phyloP scores from a whole-genome alignment of 306 rosid species.

The Alnus rubra region DNA sequence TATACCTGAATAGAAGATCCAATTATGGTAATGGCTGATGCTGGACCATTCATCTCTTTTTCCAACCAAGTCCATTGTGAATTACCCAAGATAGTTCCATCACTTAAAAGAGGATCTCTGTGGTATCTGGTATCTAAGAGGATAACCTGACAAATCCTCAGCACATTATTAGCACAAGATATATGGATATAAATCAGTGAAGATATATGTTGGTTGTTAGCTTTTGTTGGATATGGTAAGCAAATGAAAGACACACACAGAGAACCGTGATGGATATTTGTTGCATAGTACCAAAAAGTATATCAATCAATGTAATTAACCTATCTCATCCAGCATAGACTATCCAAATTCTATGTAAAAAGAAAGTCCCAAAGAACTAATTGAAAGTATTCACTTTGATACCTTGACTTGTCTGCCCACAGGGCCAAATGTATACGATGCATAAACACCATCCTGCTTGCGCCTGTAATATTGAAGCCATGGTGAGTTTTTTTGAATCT shows the following conservation, averaged over 20 bases:
- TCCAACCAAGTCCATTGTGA: slow-evolving; percentile 82
- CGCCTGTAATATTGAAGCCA: slow-evolving; percentile 49
- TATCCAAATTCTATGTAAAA: background rate
- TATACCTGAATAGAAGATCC: slow-evolving; percentile 79
- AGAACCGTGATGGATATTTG: background rate
- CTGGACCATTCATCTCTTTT: slow-evolving; percentile 59
- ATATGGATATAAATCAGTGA: background rate
- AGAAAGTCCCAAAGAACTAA: background rate
- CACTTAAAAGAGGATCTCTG: slow-evolving; percentile 74
- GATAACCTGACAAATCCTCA: slow-evolving; percentile 39
- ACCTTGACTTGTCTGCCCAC: slow-evolving; percentile 68
- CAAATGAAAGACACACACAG: background rate
- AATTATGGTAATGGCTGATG: slow-evolving; percentile 66
- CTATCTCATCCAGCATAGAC: background rate
- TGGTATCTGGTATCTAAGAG: slow-evolving; percentile 80
- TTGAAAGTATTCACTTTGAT: slow-evolving; percentile 22
- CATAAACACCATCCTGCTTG: slow-evolving; percentile 74
- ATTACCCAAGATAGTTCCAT: slow-evolving; percentile 71
- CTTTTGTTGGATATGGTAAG: background rate
- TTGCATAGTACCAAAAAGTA: background rate
- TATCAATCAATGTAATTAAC: background rate
- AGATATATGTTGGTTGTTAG: background rate
- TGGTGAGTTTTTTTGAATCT: slow-evolving; percentile 19
- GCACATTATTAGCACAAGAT: slow-evolving; percentile 7
- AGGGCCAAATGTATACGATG: slow-evolving; percentile 74